A percentile compares a stretch with the other conserved stretches of the same genome.
phyloP scores from a whole-genome alignment of 2,329 filamentous ascomycete species.

The Paraconiothyrium sp. region DNA sequence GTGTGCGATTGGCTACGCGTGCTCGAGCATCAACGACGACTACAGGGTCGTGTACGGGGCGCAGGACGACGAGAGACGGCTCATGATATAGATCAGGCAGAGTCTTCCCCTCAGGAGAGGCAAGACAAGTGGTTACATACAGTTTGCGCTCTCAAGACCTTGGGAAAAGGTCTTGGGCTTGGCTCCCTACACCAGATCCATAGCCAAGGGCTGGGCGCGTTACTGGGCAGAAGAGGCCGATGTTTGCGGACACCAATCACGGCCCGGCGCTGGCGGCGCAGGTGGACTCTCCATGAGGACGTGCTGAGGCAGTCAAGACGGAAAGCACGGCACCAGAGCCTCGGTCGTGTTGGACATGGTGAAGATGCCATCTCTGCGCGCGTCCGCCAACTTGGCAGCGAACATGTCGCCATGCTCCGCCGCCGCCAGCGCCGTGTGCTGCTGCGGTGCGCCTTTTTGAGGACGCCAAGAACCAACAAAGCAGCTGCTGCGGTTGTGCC shows the following conservation, averaged over 20 bases:
- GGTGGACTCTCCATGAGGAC: slow-evolving; percentile 15
- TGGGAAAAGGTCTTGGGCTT: slow-evolving; percentile 44
- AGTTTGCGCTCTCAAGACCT: slow-evolving; percentile 42
- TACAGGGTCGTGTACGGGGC: slow-evolving; percentile 27
- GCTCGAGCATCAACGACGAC: slow-evolving; percentile 38
- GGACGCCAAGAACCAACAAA: slow-evolving; percentile 10
- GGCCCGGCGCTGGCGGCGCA: slow-evolving; percentile 13
- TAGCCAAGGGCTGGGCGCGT: slow-evolving; percentile 38
- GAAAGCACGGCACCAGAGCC: slow-evolving; percentile 35
- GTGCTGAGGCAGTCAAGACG: slow-evolving; percentile 40
- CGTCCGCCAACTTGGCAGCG: slow-evolving; percentile 17
- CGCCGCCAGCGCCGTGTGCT: slow-evolving; percentile 9
- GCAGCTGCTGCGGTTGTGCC: slow-evolving; percentile 15
- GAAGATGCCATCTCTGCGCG: background rate
- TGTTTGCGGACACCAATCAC: slow-evolving; percentile 35
- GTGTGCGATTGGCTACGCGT: slow-evolving; percentile 36
- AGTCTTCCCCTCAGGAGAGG: slow-evolving; percentile 45
- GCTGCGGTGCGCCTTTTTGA: slow-evolving; percentile 3
- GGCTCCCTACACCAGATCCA: slow-evolving; percentile 31
- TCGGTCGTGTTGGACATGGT: slow-evolving; percentile 17
- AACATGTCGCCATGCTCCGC: slow-evolving; percentile 3
- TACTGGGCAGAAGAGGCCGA: slow-evolving; percentile 30
- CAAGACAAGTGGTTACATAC: slow-evolving; percentile 45
- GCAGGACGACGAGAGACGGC: slow-evolving; percentile 33
- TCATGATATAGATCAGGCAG: slow-evolving; percentile 46